A percentile compares a stretch with the other conserved stretches of the same genome.
Conservation (phyloP, 805 yeast species). For the Candida chilensis region DNA sequence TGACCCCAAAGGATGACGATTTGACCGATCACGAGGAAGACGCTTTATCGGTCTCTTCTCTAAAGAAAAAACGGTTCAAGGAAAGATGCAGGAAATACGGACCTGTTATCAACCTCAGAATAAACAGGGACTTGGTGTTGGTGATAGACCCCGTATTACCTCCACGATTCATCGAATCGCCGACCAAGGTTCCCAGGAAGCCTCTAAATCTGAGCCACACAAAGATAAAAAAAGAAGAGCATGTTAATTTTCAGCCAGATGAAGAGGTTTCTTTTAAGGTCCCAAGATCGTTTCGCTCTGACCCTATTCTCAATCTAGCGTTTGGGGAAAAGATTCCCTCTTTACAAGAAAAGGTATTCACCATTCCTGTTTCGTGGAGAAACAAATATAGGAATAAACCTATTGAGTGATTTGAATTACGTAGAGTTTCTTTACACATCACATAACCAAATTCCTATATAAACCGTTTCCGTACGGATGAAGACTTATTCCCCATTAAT, state of each 20-base stretch:
- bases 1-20: conserved; percentile 3
- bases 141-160: conserved; percentile 27
- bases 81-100: conserved; percentile 19
- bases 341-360: background rate
- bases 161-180: conserved; percentile 8
- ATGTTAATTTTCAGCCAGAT: too few relatives aligned
- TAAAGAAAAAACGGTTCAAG: conserved; percentile 12
- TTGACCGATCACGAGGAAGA: conserved; percentile 16
- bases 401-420: too few relatives aligned
- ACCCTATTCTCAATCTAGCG: background rate
- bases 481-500: too few relatives aligned
- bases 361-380: background rate
- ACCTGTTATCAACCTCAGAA: conserved; percentile 21
- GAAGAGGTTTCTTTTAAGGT: too few relatives aligned
- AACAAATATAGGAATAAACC: too few relatives aligned
- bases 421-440: too few relatives aligned
- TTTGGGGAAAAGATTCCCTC: background rate
- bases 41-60: conserved; percentile 10
- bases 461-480: too few relatives aligned
- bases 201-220: too few relatives aligned
- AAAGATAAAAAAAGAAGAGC: too few relatives aligned
- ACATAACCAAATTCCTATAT: too few relatives aligned
- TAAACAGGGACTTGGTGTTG: conserved; percentile 25
- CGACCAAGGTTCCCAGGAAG: too few relatives aligned
- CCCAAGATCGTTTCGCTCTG: too few relatives aligned